Conservation (phyloP, 805 yeast species). For the Saturnispora silvae region DNA sequence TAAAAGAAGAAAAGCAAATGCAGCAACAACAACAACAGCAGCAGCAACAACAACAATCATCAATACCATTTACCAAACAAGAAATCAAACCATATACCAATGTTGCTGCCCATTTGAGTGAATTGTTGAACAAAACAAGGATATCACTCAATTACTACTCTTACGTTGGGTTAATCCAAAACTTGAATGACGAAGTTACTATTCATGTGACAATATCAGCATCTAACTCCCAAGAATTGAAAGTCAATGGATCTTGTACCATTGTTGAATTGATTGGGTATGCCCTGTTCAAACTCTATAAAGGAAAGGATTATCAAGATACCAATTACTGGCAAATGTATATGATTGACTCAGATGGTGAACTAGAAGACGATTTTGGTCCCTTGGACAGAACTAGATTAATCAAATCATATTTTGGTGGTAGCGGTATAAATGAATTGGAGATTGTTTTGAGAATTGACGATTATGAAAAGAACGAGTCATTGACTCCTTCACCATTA, state of each 20-base stretch:
- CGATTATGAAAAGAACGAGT: constrained; percentile 38
- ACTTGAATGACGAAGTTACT: constrained; percentile 5
- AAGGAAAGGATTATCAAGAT: constrained; percentile 25
- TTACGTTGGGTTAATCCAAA: constrained; percentile 17
- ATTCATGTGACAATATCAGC: constrained; percentile 18
- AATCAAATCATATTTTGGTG: constrained; percentile 55
- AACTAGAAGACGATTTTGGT: constrained; percentile 88
- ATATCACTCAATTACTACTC: constrained; percentile 34
- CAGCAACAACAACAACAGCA: too few relatives aligned
- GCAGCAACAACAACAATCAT: background rate
- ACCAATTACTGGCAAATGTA: constrained; percentile 70
- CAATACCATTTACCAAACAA: background rate
- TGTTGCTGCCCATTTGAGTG: constrained; percentile 27
- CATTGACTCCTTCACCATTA: constrained; percentile 39
- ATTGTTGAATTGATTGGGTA: constrained; percentile 51
- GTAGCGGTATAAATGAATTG: constrained; percentile 60
- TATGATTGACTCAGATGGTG: constrained; percentile 88
- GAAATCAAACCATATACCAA: background rate
- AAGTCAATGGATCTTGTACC: constrained; percentile 27
- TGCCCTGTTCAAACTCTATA: constrained; percentile 28
- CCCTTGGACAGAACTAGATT: constrained; percentile 60
- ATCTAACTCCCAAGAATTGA: constrained; percentile 13
- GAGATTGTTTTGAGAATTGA: constrained; percentile 55
- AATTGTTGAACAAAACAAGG: constrained; percentile 32
- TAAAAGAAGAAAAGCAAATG: background rate